Base-by-base conservation (phyloP, 169 alveolate genomes). In the Eimeria mitis region DNA sequence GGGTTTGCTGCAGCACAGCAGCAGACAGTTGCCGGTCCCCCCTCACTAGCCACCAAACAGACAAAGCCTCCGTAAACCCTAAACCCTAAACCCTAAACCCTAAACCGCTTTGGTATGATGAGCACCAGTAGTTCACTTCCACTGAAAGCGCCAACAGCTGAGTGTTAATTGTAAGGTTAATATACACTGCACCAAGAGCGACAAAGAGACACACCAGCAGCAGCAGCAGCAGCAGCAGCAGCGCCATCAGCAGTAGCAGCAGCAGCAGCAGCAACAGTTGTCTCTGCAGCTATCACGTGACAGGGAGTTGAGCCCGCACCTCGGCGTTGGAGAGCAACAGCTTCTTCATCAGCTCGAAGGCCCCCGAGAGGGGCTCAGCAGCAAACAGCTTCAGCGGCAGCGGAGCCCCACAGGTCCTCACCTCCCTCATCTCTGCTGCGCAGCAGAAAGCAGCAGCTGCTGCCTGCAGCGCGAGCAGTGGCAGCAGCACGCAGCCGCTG, bases 401-500 rank as follows among this genome's bases (percentile, higher is more conserved):
- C 9, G 44, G 70, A 13, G 89, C 73, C 73, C 89, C 89, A 47
- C 89, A 81, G 44, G 11, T 37, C 59, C 89, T 21, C 37, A 81
- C 56, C 42, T 81, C 89, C 49, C 89, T 9, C 89, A 52, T 52
- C 52, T 81, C 89, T 4, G 89, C 71, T 25, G 65, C 34, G 25
- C 71, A 28, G 65, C 16, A 49, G 59, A 52, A 52, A 13, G 89
- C 89, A 28, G 25, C 16, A 3, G 70, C 56, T 47, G 89, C 89
- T 47, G 89, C 89, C 71, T 81, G 71, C 71, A 81, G 89, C 11
- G 73, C 52, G 21, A 81, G 73, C 73, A 81, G 89, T 34, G 89
- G 89, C 65, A 81, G 89, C 65, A 81, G 89, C 73, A 31, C 89
- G 89, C 89, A 47, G 49, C 89, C 65, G 28, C 89, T 71, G 34